A percentile compares a stretch with the other conserved stretches of the same genome.
Evolutionary conservation across 1,284 basidiomycete genomes (phyloP).

Genomic region (Athelia sp.): DNA sequence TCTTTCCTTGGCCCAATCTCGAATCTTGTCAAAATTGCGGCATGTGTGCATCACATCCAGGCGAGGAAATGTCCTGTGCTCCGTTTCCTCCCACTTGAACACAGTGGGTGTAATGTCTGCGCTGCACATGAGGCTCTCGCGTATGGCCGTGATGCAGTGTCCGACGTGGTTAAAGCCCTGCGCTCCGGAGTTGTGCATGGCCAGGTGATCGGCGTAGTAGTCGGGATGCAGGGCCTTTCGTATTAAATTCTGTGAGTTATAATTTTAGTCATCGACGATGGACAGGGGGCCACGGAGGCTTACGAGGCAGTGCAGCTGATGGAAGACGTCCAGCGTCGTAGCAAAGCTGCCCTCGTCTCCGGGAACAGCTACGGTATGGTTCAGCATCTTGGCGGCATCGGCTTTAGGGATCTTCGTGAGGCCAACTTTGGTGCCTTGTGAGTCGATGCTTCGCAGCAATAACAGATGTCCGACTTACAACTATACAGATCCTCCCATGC

Average conservation of each 20-base stretch:
- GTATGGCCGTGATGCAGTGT: not conserved
- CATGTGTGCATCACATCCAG: not conserved
- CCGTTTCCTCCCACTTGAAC: not conserved
- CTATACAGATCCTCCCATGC: not conserved
- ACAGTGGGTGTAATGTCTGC: not conserved
- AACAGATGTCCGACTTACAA: not conserved
- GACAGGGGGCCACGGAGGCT: not conserved
- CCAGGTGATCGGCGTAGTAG: no score
- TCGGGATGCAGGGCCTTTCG: not conserved
- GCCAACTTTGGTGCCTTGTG: not conserved
- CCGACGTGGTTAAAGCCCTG: not conserved
- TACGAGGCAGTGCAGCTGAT: not conserved
- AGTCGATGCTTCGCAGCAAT: not conserved
- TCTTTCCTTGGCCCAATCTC: not conserved
- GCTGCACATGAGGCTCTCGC: not conserved
- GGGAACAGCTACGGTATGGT: not conserved
- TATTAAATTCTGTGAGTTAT: not conserved
- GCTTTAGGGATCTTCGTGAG: not conserved
- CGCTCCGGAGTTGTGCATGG: no score
- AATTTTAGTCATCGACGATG: not conserved
- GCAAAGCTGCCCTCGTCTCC: not conserved
- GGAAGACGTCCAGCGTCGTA: not conserved
- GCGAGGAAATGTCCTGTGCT: not conserved
- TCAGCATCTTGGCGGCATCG: not conserved
- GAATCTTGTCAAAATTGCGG: not conserved